Percentiles rank a stretch among this genome's conserved stretches.
phyloP scores from a whole-genome alignment of 768 basidiomycete species.

The Mycena olivaceomarginata region DNA sequence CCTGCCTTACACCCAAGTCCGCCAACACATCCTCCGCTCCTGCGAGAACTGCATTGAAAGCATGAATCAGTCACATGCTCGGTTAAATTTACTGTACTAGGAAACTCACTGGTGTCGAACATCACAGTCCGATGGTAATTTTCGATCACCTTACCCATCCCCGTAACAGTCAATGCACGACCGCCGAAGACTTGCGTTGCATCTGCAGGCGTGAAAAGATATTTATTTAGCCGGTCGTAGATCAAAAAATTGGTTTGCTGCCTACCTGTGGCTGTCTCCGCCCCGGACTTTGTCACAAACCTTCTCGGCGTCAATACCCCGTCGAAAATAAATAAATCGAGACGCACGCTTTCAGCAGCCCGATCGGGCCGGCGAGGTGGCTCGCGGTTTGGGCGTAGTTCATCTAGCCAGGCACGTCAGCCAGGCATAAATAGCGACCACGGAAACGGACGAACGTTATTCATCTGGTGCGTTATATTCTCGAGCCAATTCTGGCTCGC shows the following conservation, averaged over 20 bases:
- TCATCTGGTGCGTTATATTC: slow-evolving; percentile 94
- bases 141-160: slow-evolving; percentile 91
- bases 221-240: slow-evolving; percentile 59
- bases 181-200: slow-evolving; percentile 94
- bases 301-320: slow-evolving; percentile 56
- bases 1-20: slow-evolving; percentile 85
- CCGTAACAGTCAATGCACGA: slow-evolving; percentile 88
- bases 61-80: slow-evolving; percentile 21
- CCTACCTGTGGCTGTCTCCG: slow-evolving; percentile 82
- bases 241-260: slow-evolving; percentile 43
- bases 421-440: background rate
- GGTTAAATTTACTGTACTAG: background rate
- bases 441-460: slow-evolving; percentile 71
- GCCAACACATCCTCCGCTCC: slow-evolving; percentile 87
- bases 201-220: slow-evolving; percentile 62
- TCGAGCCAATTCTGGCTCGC: slow-evolving; percentile 93
- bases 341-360: slow-evolving; percentile 89
- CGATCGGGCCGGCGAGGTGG: slow-evolving; percentile 92
- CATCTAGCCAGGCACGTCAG: slow-evolving; percentile 73
- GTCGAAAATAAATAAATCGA: background rate
- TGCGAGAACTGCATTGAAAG: slow-evolving; percentile 71
- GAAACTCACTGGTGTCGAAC: slow-evolving; percentile 81
- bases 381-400: slow-evolving; percentile 88
- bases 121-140: slow-evolving; percentile 90
- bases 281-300: slow-evolving; percentile 79